phyloP scores from a whole-genome alignment of 805 yeast species.

The Spathaspora passalidarum region DNA sequence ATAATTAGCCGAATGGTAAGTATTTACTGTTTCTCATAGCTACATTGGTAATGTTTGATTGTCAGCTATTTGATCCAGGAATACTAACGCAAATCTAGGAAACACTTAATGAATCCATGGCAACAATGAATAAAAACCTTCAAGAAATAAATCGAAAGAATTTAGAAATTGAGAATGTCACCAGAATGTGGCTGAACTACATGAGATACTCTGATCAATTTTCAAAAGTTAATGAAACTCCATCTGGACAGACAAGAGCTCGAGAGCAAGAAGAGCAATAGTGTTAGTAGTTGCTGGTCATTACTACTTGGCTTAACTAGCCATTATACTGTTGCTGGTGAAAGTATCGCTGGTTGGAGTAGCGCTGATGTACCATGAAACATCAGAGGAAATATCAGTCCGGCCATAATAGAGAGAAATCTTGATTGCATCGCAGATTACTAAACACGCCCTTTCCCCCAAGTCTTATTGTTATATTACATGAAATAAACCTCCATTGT shows the following conservation, averaged over 20 bases:
- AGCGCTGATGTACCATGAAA: too few relatives aligned
- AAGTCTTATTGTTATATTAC: not conserved
- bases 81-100: constrained; percentile 39
- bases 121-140: constrained; percentile 58
- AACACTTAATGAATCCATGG: constrained; percentile 67
- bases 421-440: too few relatives aligned
- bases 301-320: too few relatives aligned
- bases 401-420: too few relatives aligned
- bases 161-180: constrained; percentile 64
- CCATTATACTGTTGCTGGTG: too few relatives aligned
- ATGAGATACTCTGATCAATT: constrained; percentile 48
- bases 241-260: not conserved
- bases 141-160: constrained; percentile 62
- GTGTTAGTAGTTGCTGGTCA: not conserved
- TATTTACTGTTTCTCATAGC: constrained; percentile 11
- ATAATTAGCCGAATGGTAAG: constrained; percentile 75
- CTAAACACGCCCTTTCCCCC: too few relatives aligned
- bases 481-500: not conserved
- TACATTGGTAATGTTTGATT: not conserved
- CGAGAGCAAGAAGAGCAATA: not conserved
- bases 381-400: too few relatives aligned
- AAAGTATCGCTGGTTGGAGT: too few relatives aligned
- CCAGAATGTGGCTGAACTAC: constrained; percentile 80
- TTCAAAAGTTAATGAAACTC: not conserved
- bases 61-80: not conserved